Evolutionary conservation across 305 asterid species (phyloP), one percentile per base, ranked within the genome.

Genomic region (Fraxinus latifolia): DNA sequence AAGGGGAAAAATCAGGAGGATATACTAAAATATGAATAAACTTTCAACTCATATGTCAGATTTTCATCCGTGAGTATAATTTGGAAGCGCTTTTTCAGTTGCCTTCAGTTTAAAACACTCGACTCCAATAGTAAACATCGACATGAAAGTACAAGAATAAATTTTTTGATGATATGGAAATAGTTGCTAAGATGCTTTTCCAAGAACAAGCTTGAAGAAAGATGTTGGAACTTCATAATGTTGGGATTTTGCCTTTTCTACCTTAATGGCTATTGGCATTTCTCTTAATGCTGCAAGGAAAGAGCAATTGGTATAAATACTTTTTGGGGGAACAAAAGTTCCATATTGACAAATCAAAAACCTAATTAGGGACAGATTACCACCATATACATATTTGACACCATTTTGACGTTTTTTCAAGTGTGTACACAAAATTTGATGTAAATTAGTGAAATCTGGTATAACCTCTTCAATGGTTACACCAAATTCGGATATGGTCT

Each of bases 221-320:
- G 97, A 90, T 0, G 97, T 93, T 1, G 97, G 97, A 70, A 93
- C 85, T 81, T 93, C 98, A 37, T 92, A 95, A 81, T 93, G 97
- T 79, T 95, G 97, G 78, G 92, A 76, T 85, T 95, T 93, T 2
- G 97, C 88, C 81, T 78, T 84, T 42, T 95, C 98, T 12, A 96
- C 90, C 86, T 90, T 83, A 81, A 95, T 86, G 47, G 97, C 97
- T 83, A 95, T 93, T 0, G 97, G 97, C 97, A 93, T 89, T 85
- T 92, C 92, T 79, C 80, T 90, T 92, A 94, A 79, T 36, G 94
- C 97, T 94, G 93, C 89, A 84, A 81, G 29, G 81, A 80, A 34
- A 60, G 34, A 78, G 42, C 74, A 84, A 65, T 70, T 68, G 83
- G 36, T 74, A 21, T 12, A 7, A 7, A 37, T 47, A 55, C 9